Conservation (phyloP, 495 filamentous ascomycete genomes). For the Bombardia bombarda region DNA sequence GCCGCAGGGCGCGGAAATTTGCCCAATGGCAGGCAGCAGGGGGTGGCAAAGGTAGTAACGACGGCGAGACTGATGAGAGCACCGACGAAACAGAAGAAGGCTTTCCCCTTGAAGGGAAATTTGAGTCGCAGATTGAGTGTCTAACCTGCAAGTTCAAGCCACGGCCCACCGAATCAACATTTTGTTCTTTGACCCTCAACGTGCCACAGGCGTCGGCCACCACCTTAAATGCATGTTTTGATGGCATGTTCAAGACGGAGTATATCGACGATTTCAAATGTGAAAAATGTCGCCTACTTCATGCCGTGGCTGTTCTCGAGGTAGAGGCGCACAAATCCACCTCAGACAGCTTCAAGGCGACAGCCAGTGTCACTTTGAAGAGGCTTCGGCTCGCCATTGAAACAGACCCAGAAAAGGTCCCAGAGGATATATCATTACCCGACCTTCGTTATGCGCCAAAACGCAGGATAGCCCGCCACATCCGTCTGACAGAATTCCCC, state of each 20-base stretch:
- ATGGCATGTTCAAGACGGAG: conserved; percentile 88
- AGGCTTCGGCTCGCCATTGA: conserved; percentile 54
- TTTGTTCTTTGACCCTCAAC: conserved; percentile 86
- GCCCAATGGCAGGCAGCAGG: conserved; percentile 17
- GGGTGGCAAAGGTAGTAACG: neutral
- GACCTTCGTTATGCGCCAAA: conserved; percentile 65
- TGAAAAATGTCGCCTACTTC: conserved; percentile 79
- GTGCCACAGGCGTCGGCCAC: conserved; percentile 64
- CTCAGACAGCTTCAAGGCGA: conserved; percentile 37
- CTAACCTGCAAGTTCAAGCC: conserved; percentile 83
- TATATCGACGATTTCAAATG: conserved; percentile 96
- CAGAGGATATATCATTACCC: conserved; percentile 67
- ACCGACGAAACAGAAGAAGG: conserved; percentile 48
- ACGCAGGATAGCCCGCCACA: conserved; percentile 75
- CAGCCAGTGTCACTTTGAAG: conserved; percentile 39
- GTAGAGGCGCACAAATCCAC: conserved; percentile 28
- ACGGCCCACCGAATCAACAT: conserved; percentile 69
- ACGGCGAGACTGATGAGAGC: neutral
- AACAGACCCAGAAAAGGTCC: conserved; percentile 67
- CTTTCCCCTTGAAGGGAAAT: conserved; percentile 77
- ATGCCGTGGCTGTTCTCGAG: conserved; percentile 45
- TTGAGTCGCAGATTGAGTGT: conserved; percentile 92
- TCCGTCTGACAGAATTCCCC: conserved; percentile 77
- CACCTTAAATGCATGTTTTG: conserved; percentile 61
- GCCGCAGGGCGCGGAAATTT: conserved; percentile 55